Base-by-base conservation (phyloP, 1,284 basidiomycete species). In the Athelia psychrophila region DNA sequence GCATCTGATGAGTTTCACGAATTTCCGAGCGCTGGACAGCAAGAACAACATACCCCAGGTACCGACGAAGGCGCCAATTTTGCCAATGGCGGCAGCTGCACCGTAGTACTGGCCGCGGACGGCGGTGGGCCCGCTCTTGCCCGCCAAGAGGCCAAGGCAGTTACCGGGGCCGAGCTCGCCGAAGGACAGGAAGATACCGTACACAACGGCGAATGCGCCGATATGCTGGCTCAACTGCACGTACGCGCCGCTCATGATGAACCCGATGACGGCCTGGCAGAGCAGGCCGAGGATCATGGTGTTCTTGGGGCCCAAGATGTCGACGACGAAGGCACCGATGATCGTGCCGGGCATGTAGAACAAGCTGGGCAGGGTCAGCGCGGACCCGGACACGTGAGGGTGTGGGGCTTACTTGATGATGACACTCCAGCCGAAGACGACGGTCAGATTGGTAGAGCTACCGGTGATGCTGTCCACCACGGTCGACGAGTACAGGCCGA, bases 91-190 rank as follows among this genome's bases (percentile, higher is more conserved):
- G 44, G 95, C 95, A 3, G 91, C 92, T 44, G 84, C 62, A 25
- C 90, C 91, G 64, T 94, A 96, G 67, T 88, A 88, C 55, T 94
- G 88, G 2, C 92, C 93, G 58, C 93, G 86, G 46, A 93, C 79
- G 19, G 91, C 91, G 0, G 92, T 94, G 1, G 93, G 91, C 51
- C 88, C 85, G 2, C 78, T 81, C 73, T 95, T 95, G 52, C 84
- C 77, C 6, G 93, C 93, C 54, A 95, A 76, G 32, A 95, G 76
- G 56, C 88, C 89, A 33, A 92, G 72, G 56, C 84, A 86, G 70
- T 93, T 93, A 44, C 90, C 91, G 30, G 91, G 89, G 20, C 84
- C 84, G 47, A 92, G 68, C 69, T 93, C 92, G 47, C 93, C 93
- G 55, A 92, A 88, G 58, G 81, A 85, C 52, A 96, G 66, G 80